phyloP scores from a whole-genome alignment of 257 asterid species.

The Solanum sejunctum region DNA sequence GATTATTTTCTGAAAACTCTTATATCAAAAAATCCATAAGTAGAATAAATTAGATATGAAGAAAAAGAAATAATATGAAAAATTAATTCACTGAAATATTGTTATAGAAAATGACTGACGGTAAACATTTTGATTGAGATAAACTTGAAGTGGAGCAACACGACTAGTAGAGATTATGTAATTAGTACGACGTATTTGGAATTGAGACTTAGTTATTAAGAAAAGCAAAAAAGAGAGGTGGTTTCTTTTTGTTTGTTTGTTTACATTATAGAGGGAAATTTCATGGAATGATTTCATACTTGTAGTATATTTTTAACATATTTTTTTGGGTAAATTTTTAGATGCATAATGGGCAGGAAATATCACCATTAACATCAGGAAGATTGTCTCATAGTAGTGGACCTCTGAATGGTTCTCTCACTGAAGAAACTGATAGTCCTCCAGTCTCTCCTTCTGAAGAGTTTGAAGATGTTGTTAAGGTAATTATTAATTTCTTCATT shows the following conservation, averaged over 20 bases:
- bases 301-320: not conserved
- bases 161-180: not conserved
- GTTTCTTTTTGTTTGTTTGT: not conserved
- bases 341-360: conserved; percentile 40
- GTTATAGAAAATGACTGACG: not conserved
- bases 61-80: too few species aligned
- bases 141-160: not conserved
- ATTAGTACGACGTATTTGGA: not conserved
- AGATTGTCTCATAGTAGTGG: conserved; percentile 98
- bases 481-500: conserved; percentile 11
- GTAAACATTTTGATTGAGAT: not conserved
- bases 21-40: too few species aligned
- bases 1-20: too few species aligned
- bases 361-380: conserved; percentile 94
- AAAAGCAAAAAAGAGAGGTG: not conserved
- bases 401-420: conserved; percentile 66
- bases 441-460: conserved; percentile 87
- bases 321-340: not conserved
- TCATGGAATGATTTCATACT: not conserved
- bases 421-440: conserved; percentile 83
- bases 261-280: not conserved
- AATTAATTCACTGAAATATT: not conserved
- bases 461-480: conserved; percentile 94
- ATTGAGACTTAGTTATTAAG: not conserved
- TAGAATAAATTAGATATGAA: too few species aligned